phyloP scores from a whole-genome alignment of 345 rosid species.

The Lagerstroemia speciosa region DNA sequence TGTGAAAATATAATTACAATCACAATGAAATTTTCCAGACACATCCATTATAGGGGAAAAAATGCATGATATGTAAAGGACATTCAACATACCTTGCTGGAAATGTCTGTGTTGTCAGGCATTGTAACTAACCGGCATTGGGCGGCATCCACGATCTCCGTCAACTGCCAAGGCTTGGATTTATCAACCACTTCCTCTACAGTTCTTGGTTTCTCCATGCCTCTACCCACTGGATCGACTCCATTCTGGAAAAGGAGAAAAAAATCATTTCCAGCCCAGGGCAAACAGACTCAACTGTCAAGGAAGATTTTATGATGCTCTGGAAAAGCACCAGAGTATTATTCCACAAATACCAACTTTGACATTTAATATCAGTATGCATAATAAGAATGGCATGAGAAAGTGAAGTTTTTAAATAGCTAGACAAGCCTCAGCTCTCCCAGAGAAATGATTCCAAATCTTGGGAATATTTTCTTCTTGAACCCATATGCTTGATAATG shows the following conservation, averaged over 20 bases:
- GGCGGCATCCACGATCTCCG: conserved; percentile 57
- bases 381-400: background rate
- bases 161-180: conserved; percentile 68
- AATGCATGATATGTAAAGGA: conserved; percentile 5
- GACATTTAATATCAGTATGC: background rate
- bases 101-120: conserved; percentile 63
- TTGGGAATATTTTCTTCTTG: background rate
- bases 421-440: background rate
- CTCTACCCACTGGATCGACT: conserved; percentile 67
- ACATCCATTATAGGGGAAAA: background rate
- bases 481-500: background rate
- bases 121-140: conserved; percentile 66
- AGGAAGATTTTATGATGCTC: background rate
- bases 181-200: conserved; percentile 60
- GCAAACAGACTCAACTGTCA: background rate
- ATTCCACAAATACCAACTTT: background rate
- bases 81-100: conserved; percentile 60
- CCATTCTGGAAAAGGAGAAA: conserved; percentile 51
- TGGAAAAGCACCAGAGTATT: background rate
- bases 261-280: background rate
- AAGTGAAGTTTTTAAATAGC: background rate
- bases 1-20: background rate
- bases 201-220: conserved; percentile 66
- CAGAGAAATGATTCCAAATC: background rate
- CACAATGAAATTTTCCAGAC: background rate